A percentile compares a stretch with the other conserved stretches of the same genome.
Conservation (phyloP, 371 early-diverging fungal genomes). For the Mortierella sp. region DNA sequence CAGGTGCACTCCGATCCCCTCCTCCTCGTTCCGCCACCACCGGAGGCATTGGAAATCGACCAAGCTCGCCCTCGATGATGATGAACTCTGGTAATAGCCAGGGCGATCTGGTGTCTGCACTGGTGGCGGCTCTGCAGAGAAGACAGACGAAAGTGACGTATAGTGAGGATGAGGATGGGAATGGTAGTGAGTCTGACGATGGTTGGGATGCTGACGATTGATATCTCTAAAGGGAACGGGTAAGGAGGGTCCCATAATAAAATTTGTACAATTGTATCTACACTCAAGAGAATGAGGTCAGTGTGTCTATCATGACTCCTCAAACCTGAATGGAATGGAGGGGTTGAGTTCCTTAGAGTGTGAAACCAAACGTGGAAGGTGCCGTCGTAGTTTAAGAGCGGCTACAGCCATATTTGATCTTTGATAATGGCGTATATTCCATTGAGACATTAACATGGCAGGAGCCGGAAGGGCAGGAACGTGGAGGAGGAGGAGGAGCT, state of each 20-base stretch:
- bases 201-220: conserved; percentile 47
- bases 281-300: too few relatives aligned
- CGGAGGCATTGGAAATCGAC: background rate
- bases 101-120: conserved; percentile 53
- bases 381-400: too few relatives aligned
- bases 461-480: background rate
- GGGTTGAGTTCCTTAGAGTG: too few relatives aligned
- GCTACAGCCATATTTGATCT: too few relatives aligned
- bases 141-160: conserved; percentile 51
- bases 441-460: too few relatives aligned
- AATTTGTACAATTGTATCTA: too few relatives aligned
- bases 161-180: conserved; percentile 45
- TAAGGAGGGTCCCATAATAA: background rate
- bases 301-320: background rate
- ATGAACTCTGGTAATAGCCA: conserved; percentile 19
- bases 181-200: conserved; percentile 40
- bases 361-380: too few relatives aligned
- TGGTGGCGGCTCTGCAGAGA: conserved; percentile 45
- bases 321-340: too few relatives aligned
- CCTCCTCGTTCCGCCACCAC: conserved; percentile 21
- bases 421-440: too few relatives aligned
- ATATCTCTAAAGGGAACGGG: background rate
- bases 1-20: conserved; percentile 46
- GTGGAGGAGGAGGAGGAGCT: background rate
- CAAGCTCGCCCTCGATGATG: conserved; percentile 18